Conservation (phyloP, 108 stramenopile species). For the Cyclotella sp. region DNA sequence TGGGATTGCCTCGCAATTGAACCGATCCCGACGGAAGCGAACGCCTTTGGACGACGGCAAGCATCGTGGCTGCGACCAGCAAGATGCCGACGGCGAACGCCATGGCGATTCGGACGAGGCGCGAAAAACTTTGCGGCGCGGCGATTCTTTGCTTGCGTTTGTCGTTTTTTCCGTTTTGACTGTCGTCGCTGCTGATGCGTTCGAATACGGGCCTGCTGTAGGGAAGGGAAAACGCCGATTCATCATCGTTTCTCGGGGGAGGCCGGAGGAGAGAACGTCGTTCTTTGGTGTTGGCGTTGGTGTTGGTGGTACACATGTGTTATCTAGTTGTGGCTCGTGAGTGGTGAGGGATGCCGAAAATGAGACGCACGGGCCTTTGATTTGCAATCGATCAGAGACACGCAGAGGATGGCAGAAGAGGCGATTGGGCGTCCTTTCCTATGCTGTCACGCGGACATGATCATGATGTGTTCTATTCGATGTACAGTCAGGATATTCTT, state of each 20-base stretch:
- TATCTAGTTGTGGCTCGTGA: too few species aligned
- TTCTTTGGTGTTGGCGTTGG: constrained; percentile 2
- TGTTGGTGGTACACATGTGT: not conserved
- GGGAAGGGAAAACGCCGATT: not conserved
- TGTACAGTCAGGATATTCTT: too few species aligned
- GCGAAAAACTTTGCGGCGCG: not conserved
- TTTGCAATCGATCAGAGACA: too few species aligned
- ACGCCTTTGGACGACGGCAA: not conserved
- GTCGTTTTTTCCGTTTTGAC: not conserved
- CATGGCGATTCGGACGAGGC: not conserved
- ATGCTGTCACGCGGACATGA: too few species aligned
- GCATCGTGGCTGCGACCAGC: not conserved
- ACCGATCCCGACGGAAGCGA: too few species aligned
- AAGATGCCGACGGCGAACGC: not conserved
- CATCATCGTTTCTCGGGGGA: not conserved
- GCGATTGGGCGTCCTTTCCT: too few species aligned
- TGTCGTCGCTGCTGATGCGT: not conserved
- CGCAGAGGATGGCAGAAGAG: too few species aligned
- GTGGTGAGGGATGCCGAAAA: too few species aligned
- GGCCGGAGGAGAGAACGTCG: not conserved
- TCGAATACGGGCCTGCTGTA: not conserved
- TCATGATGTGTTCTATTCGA: too few species aligned
- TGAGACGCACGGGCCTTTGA: too few species aligned
- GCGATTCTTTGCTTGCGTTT: not conserved
- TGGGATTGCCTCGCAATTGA: too few species aligned